A percentile compares a stretch with the other conserved stretches of the same genome.
phyloP scores from a whole-genome alignment of 2,329 filamentous ascomycete species.

The Xylaria sp. region DNA sequence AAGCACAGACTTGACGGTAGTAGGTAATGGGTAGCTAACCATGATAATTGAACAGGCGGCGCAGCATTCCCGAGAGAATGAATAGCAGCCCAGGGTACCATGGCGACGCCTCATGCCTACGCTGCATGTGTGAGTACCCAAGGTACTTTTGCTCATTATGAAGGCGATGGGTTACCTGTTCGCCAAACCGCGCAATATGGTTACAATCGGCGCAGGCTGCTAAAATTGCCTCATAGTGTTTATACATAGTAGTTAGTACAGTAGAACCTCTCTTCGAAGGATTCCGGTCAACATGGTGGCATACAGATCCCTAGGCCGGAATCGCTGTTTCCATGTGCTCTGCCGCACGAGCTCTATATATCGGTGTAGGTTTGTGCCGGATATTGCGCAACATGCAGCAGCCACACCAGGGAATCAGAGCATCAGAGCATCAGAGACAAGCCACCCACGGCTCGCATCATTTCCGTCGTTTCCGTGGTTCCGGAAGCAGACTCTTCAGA shows the following conservation, averaged over 20 bases:
- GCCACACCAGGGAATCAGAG: constrained; percentile 24
- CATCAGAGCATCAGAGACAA: constrained; percentile 27
- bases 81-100: constrained; percentile 13
- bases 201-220: constrained; percentile 1
- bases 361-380: neutral
- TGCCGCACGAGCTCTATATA: neutral
- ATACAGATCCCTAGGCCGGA: constrained; percentile 21
- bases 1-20: constrained; percentile 19
- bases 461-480: constrained; percentile 32
- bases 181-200: constrained; percentile 16
- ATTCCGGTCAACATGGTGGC: constrained; percentile 18
- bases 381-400: constrained; percentile 7
- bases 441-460: constrained; percentile 30
- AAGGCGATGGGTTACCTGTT: constrained; percentile 10
- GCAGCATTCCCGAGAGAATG: constrained; percentile 3
- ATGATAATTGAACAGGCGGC: neutral
- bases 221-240: constrained; percentile 1
- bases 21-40: neutral
- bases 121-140: neutral
- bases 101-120: constrained; percentile 23
- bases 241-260: neutral
- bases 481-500: constrained; percentile 24
- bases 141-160: neutral
- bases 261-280: constrained; percentile 14
- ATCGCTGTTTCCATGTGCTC: constrained; percentile 25